Conservation (phyloP, 306 rosid species). For the Mucuna pruriens region DNA sequence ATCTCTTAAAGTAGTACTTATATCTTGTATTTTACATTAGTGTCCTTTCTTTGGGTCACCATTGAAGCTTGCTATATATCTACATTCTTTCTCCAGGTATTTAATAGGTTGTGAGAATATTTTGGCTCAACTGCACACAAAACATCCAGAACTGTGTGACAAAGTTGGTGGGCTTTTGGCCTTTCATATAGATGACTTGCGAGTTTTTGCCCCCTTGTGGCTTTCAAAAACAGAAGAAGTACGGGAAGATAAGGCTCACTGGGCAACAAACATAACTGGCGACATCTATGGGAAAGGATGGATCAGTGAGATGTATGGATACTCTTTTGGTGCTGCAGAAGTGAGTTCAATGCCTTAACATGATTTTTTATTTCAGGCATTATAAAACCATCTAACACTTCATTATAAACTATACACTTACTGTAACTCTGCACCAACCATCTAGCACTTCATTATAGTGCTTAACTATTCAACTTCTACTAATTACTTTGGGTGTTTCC, state of each 20-base stretch:
- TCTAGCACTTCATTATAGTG: constrained; percentile 9
- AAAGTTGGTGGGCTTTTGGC: constrained; percentile 98
- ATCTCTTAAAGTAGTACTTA: constrained; percentile 18
- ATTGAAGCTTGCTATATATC: constrained; percentile 36
- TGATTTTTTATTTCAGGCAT: neutral
- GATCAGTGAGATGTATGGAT: constrained; percentile 99
- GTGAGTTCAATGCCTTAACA: constrained; percentile 52
- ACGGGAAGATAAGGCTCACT: constrained; percentile 88
- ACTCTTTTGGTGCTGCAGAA: constrained; percentile 98
- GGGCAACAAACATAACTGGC: constrained; percentile 93
- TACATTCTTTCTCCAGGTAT: constrained; percentile 61
- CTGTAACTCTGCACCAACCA: neutral
- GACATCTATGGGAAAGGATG: constrained; percentile 91
- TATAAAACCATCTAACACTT: too few relatives aligned
- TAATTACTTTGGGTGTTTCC: constrained; percentile 30
- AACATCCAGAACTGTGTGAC: constrained; percentile 91
- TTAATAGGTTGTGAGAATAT: constrained; percentile 89
- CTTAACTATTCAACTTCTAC: constrained; percentile 19
- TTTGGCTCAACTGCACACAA: constrained; percentile 86
- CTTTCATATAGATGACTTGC: constrained; percentile 91
- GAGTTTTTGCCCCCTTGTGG: constrained; percentile 95
- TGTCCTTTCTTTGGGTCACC: constrained; percentile 19
- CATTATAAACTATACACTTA: neutral
- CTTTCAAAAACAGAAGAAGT: constrained; percentile 98
- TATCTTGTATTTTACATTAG: neutral